phyloP scores from a whole-genome alignment of 1,284 basidiomycete species.

The Trichosporon asahii region DNA sequence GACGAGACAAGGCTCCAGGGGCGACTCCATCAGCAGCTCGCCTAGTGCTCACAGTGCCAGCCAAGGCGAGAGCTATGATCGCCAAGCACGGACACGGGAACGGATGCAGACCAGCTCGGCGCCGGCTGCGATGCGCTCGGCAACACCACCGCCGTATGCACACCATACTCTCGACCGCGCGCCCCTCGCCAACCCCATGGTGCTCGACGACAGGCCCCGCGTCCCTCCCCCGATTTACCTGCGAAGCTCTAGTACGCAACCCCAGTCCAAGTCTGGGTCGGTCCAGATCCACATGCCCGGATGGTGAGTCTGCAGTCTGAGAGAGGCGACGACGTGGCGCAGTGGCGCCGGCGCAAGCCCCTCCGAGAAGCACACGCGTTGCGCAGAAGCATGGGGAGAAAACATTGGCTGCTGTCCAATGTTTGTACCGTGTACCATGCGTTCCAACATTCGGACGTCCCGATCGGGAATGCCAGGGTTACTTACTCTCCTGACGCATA shows the following conservation, averaged over 20 bases:
- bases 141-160: constrained; percentile 37
- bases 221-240: constrained; percentile 46
- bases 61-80: neutral
- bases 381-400: neutral
- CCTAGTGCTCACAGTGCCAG: neutral
- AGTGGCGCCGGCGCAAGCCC: neutral
- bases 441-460: neutral
- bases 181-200: constrained; percentile 32
- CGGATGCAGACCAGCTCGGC: constrained; percentile 7
- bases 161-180: constrained; percentile 38
- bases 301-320: constrained; percentile 32
- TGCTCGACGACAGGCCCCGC: constrained; percentile 36
- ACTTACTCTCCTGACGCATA: neutral
- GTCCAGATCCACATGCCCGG: constrained; percentile 44
- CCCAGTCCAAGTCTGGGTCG: constrained; percentile 28
- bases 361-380: neutral
- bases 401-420: neutral
- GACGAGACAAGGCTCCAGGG: neutral
- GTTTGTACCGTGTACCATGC: neutral
- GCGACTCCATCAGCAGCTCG: neutral
- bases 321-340: neutral
- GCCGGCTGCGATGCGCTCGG: constrained; percentile 11
- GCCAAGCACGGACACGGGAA: constrained; percentile 2
- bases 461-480: neutral
- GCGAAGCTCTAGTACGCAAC: constrained; percentile 33